These are phyloP conservation scores for Venturia pyrina DNA, from an alignment of 2,329 filamentous ascomycete genomes.

Conservation along the genomic window DNA sequence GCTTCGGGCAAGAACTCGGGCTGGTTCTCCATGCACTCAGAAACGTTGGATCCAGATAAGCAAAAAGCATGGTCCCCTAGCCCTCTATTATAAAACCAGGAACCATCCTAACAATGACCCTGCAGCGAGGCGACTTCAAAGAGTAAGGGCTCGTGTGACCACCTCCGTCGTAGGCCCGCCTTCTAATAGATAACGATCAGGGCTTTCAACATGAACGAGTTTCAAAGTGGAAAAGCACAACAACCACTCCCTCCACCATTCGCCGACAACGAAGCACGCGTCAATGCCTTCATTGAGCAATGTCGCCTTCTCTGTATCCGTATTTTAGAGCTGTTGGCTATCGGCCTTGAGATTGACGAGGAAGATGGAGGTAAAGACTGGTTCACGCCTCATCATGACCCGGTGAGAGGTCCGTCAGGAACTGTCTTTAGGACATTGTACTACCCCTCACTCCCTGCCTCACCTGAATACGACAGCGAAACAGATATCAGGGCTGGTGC, in stretches of 20 bases:
- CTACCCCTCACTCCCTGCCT: slow-evolving; percentile 34
- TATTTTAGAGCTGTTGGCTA: slow-evolving; percentile 66
- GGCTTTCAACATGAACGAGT: slow-evolving; percentile 86
- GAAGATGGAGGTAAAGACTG: slow-evolving; percentile 34
- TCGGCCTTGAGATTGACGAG: slow-evolving; percentile 52
- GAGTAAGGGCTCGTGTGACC: slow-evolving; percentile 46
- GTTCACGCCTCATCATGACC: slow-evolving; percentile 54
- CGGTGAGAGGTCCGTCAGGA: slow-evolving; percentile 38
- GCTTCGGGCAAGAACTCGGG: slow-evolving; percentile 61
- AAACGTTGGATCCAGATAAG: slow-evolving; percentile 75
- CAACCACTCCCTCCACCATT: slow-evolving; percentile 68
- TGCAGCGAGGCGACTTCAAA: slow-evolving; percentile 72
- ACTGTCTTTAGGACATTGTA: slow-evolving; percentile 46
- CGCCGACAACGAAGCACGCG: slow-evolving; percentile 45
- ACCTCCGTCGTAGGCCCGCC: slow-evolving; percentile 7
- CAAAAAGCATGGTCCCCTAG: slow-evolving; percentile 51
- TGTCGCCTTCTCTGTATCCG: slow-evolving; percentile 65
- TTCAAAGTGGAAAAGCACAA: slow-evolving; percentile 55
- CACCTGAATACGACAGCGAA: slow-evolving; percentile 33
- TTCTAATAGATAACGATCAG: slow-evolving; percentile 35
- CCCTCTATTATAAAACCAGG: background rate
- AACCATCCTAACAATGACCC: slow-evolving; percentile 6
- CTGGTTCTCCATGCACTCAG: slow-evolving; percentile 79
- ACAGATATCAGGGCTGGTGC: slow-evolving; percentile 77
- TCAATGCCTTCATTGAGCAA: slow-evolving; percentile 56